A percentile compares a stretch with the other conserved stretches of the same genome.
These are phyloP conservation scores for Claviceps sp. DNA, from an alignment of 2,329 filamentous ascomycete genomes.

Conservation along the genomic window DNA sequence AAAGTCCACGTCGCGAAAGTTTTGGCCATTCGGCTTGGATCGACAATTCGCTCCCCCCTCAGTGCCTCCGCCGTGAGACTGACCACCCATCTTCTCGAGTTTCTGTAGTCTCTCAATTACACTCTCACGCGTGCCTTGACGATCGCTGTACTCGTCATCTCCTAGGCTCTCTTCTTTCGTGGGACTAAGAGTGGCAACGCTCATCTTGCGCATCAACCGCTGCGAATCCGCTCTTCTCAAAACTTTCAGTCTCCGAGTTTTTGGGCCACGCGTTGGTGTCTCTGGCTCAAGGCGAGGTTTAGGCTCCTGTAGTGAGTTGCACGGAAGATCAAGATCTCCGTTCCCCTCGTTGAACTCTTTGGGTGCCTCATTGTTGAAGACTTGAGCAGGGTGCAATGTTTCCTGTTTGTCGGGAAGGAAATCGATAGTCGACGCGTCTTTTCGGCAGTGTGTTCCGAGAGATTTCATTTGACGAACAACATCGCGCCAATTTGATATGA, in stretches of 20 bases:
- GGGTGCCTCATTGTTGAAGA: neutral
- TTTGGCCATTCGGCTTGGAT: neutral
- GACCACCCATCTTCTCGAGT: neutral
- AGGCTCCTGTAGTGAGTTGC: slow-evolving; percentile 6
- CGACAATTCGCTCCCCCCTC: neutral
- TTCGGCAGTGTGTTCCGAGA: slow-evolving; percentile 21
- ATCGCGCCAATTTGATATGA: slow-evolving; percentile 52
- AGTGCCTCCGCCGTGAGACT: neutral
- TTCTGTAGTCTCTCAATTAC: slow-evolving; percentile 1
- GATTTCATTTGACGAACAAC: slow-evolving; percentile 46
- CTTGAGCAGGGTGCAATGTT: neutral
- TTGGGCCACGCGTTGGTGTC: slow-evolving; percentile 18
- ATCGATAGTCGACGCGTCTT: slow-evolving; percentile 9
- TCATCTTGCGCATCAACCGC: slow-evolving; percentile 12
- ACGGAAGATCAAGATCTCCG: neutral
- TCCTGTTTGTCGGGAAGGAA: slow-evolving; percentile 3
- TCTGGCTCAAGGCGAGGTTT: slow-evolving; percentile 23
- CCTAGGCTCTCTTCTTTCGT: slow-evolving; percentile 18
- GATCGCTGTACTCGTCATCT: slow-evolving; percentile 7
- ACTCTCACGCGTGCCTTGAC: neutral
- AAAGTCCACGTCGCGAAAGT: neutral
- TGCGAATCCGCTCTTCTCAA: slow-evolving; percentile 12
- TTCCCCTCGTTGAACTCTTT: neutral
- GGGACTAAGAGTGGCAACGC: slow-evolving; percentile 16
- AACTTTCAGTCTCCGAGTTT: slow-evolving; percentile 11